Evolutionary conservation across 1,284 basidiomycete species (phyloP).

Genomic region (Fomitopsis betulina): DNA sequence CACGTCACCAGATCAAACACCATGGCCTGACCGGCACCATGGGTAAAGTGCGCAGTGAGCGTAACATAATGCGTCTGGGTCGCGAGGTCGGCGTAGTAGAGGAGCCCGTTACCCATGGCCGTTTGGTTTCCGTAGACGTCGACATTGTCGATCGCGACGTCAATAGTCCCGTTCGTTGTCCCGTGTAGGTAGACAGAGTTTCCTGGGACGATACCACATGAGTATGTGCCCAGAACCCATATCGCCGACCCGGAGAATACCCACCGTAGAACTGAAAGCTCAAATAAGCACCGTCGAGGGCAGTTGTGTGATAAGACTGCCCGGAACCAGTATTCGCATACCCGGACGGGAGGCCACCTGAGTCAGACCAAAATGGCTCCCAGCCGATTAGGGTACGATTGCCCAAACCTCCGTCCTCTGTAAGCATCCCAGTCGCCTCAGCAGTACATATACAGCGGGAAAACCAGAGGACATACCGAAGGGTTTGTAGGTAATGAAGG

Average conservation of each 20-base stretch:
- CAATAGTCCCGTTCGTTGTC: slow-evolving; percentile 15
- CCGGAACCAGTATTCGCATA: slow-evolving; percentile 15
- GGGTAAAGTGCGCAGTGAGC: slow-evolving; percentile 15
- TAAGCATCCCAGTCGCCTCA: neutral
- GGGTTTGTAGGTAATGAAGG: slow-evolving; percentile 17
- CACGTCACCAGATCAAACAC: slow-evolving; percentile 18
- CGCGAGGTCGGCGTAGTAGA: slow-evolving; percentile 12
- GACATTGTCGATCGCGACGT: slow-evolving; percentile 26
- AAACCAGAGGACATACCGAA: slow-evolving; percentile 13
- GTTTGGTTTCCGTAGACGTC: slow-evolving; percentile 5
- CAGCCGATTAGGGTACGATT: slow-evolving; percentile 19
- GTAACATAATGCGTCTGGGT: slow-evolving; percentile 16
- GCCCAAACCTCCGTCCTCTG: slow-evolving; percentile 16
- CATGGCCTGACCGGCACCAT: slow-evolving; percentile 10
- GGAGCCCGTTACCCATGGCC: slow-evolving; percentile 3
- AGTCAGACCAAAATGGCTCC: slow-evolving; percentile 25
- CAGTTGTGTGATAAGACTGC: slow-evolving; percentile 22
- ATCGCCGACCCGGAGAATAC: neutral
- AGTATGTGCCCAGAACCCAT: too few species aligned
- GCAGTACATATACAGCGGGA: neutral
- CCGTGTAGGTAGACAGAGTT: slow-evolving; percentile 7
- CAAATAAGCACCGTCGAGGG: slow-evolving; percentile 19
- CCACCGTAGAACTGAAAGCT: slow-evolving; percentile 25
- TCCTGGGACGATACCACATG: neutral
- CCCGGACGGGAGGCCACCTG: slow-evolving; percentile 15